phyloP scores from a whole-genome alignment of 768 basidiomycete genomes.

The Suillus fuscotomentosus region DNA sequence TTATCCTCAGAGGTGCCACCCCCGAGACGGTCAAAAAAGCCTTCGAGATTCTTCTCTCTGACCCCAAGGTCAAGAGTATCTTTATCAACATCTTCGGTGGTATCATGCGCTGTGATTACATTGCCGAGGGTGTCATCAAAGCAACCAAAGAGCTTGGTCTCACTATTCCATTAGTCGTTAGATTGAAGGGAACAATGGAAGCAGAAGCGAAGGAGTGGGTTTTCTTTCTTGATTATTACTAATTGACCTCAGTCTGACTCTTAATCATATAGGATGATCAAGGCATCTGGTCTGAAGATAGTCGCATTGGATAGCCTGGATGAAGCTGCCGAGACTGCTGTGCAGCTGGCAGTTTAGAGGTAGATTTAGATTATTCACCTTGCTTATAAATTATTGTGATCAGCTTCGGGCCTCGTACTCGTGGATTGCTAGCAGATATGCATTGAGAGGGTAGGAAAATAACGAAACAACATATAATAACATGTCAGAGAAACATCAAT shows the following conservation, averaged over 20 bases:
- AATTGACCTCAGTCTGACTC: conserved; percentile 11
- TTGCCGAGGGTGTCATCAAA: conserved; percentile 97
- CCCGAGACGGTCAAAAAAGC: conserved; percentile 99
- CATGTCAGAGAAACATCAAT: conserved; percentile 25
- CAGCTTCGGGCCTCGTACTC: too few relatives aligned
- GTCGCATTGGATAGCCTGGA: conserved; percentile 91
- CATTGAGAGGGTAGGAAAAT: conserved; percentile 3
- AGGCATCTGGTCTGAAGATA: conserved; percentile 89
- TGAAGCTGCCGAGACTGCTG: conserved; percentile 83
- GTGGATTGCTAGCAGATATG: not conserved
- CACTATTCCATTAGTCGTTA: conserved; percentile 85
- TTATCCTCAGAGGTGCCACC: conserved; percentile 77
- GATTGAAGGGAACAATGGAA: conserved; percentile 97
- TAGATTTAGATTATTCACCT: conserved; percentile 7
- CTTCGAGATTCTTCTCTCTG: conserved; percentile 89
- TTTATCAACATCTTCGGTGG: conserved; percentile 99
- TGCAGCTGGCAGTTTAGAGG: conserved; percentile 51
- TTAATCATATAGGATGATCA: conserved; percentile 72
- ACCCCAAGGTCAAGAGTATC: conserved; percentile 94
- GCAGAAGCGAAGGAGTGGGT: conserved; percentile 90
- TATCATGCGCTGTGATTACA: conserved; percentile 99
- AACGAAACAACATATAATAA: conserved; percentile 16
- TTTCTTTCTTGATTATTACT: not conserved
- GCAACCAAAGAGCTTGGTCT: conserved; percentile 91
- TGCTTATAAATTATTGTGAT: conserved; percentile 2